Base-by-base conservation (phyloP, 331 rosid species). In the Quercus tomentella region DNA sequence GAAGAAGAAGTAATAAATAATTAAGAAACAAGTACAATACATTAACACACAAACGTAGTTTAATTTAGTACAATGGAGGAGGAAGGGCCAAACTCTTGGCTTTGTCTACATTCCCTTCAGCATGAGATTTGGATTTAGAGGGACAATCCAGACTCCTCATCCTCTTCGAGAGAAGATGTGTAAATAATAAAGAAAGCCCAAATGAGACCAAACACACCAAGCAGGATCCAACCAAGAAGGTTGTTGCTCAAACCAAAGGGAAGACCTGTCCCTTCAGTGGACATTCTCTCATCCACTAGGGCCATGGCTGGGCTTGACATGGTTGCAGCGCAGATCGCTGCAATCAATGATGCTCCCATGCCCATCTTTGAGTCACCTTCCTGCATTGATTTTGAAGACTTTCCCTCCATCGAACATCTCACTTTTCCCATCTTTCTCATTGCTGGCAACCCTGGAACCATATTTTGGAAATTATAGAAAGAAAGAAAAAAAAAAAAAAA, bases 191-290 rank as follows among this genome's bases (percentile, higher is more conserved):
- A 96, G 23, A 91, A 62, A 58, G 83, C 33, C 99, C 99, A 96
- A 2, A 91, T 85, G 52, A 96, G 88, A 52, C 83, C 99, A 74
- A 96, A 96, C 81, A 86, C 93, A 73, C 84, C 98, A 1, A 91
- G 45, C 14, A 96, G 87, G 84, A 93, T 88, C 98, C 99, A 96
- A 56, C 91, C 97, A 20, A 96, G 94, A 82, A 87, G 82, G 85
- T 93, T 96, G 91, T 93, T 96, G 91, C 98, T 96, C 70, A 96
- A 85, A 1, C 99, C 99, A 79, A 93, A 93, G 18, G 99, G 99
- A 78, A 96, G 96, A 28, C 99, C 99, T 15, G 99, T 93, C 56
- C 99, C 99, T 82, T 96, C 99, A 20, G 99, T 96, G 89, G 79
- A 79, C 88, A 96, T 0, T 81, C 99, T 90, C 16, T 96, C 99